These are phyloP conservation scores for Phytophthora pistaciae DNA, from an alignment of 352 stramenopile genomes.

Conservation along the genomic window DNA sequence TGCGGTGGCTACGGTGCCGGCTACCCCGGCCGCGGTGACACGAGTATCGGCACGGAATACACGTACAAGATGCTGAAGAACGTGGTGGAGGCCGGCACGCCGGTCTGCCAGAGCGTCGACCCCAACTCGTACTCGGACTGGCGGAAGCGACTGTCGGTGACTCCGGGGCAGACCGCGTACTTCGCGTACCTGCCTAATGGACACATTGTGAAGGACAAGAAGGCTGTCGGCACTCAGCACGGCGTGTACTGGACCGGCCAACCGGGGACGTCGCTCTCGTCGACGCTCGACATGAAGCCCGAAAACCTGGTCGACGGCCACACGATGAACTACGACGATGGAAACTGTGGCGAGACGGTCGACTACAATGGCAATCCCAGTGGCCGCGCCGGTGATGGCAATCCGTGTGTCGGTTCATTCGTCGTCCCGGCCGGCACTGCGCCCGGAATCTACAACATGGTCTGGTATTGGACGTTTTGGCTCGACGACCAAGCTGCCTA, in stretches of 20 bases:
- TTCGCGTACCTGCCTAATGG: conserved; percentile 69
- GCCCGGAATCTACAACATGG: conserved; percentile 68
- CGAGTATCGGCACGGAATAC: conserved; percentile 60
- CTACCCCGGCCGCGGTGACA: conserved; percentile 63
- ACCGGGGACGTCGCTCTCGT: conserved; percentile 40
- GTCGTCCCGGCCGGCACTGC: conserved; percentile 49
- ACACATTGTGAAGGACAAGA: conserved; percentile 79
- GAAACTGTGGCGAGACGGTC: conserved; percentile 65
- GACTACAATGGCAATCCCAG: conserved; percentile 52
- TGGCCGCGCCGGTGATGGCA: conserved; percentile 65
- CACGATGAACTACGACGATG: conserved; percentile 62
- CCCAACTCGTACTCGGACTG: conserved; percentile 69
- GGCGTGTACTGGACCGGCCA: conserved; percentile 75
- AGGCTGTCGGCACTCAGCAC: conserved; percentile 61
- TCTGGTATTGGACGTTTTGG: conserved; percentile 84
- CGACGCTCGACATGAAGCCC: conserved; percentile 58
- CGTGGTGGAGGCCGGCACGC: conserved; percentile 54
- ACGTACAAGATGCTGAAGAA: conserved; percentile 82
- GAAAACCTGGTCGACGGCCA: conserved; percentile 59
- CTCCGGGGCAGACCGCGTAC: conserved; percentile 50
- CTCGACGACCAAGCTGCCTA: conserved; percentile 54
- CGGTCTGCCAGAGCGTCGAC: conserved; percentile 56
- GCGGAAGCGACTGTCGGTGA: conserved; percentile 56
- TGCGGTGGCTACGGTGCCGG: conserved; percentile 75
- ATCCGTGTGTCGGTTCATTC: conserved; percentile 69